These are phyloP conservation scores for Chaetomiaceae sp. DNA, from an alignment of 2,329 filamentous ascomycete genomes.

Conservation along the genomic window DNA sequence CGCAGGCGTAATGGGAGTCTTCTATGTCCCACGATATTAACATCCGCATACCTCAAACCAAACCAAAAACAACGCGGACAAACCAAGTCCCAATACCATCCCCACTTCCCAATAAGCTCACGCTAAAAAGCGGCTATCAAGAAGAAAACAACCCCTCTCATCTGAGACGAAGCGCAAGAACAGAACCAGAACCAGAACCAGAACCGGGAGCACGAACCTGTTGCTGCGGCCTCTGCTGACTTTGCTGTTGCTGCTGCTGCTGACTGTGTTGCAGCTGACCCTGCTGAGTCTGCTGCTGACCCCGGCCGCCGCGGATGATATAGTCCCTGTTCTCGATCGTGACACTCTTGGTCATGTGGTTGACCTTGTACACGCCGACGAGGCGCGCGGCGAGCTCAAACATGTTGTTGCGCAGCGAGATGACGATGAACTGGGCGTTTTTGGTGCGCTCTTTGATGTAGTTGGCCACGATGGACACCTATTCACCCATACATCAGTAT, in stretches of 20 bases:
- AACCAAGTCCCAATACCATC: background rate
- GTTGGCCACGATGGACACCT: slow-evolving; percentile 95
- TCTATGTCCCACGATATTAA: slow-evolving; percentile 4
- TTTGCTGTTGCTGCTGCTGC: background rate
- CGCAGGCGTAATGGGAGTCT: slow-evolving; percentile 7
- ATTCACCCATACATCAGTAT: no score
- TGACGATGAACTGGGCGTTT: slow-evolving; percentile 99
- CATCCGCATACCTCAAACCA: background rate
- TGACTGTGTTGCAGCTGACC: background rate
- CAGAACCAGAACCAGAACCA: background rate
- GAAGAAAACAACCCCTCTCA: background rate
- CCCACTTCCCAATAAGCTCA: background rate
- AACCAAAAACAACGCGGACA: background rate
- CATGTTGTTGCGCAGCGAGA: slow-evolving; percentile 98
- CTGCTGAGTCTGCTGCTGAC: background rate
- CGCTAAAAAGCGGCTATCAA: background rate
- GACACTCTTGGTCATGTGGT: slow-evolving; percentile 95
- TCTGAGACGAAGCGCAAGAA: slow-evolving; percentile 12
- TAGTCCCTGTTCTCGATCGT: slow-evolving; percentile 84
- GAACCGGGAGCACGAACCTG: slow-evolving; percentile 14
- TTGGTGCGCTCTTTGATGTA: slow-evolving; percentile 99
- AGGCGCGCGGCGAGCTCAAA: slow-evolving; percentile 95
- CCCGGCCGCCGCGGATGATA: slow-evolving; percentile 39
- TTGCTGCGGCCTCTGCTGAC: background rate
- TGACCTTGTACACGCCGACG: slow-evolving; percentile 98